Conservation (phyloP, 371 early-diverging fungal genomes). For the Sporodiniella umbellata region DNA sequence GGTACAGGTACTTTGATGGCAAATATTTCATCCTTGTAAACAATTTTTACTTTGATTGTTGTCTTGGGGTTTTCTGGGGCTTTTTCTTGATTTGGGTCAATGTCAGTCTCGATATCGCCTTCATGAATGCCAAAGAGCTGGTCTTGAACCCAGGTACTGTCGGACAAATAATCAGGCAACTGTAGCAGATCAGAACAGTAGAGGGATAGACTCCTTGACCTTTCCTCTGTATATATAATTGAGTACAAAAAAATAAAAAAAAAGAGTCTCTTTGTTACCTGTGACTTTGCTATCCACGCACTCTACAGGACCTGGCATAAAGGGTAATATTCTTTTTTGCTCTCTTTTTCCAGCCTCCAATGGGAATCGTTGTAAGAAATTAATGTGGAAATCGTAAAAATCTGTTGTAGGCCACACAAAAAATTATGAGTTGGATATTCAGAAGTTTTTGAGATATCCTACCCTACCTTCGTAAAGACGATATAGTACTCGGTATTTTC, state of each 20-base stretch:
- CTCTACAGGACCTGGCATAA: slow-evolving; percentile 70
- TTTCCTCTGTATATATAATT: slow-evolving; percentile 34
- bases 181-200: slow-evolving; percentile 66
- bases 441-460: no score
- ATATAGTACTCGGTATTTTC: slow-evolving; percentile 56
- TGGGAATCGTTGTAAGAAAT: slow-evolving; percentile 72
- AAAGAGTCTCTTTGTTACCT: slow-evolving; percentile 18
- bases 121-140: slow-evolving; percentile 65
- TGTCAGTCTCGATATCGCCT: slow-evolving; percentile 63
- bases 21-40: slow-evolving; percentile 67
- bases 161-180: slow-evolving; percentile 60
- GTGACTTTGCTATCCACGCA: slow-evolving; percentile 56
- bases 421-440: background rate
- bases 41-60: slow-evolving; percentile 67
- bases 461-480: slow-evolving; percentile 60
- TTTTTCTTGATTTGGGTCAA: slow-evolving; percentile 25
- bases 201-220: slow-evolving; percentile 61
- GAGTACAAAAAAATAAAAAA: slow-evolving; percentile 1
- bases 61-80: background rate
- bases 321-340: slow-evolving; percentile 67
- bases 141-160: slow-evolving; percentile 51
- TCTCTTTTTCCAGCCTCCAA: slow-evolving; percentile 69
- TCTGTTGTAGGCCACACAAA: slow-evolving; percentile 30
- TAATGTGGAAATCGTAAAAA: slow-evolving; percentile 78
- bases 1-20: slow-evolving; percentile 68